These are phyloP conservation scores for Nicotiana knightiana DNA, from an alignment of 257 asterid species.

Conservation along the genomic window DNA sequence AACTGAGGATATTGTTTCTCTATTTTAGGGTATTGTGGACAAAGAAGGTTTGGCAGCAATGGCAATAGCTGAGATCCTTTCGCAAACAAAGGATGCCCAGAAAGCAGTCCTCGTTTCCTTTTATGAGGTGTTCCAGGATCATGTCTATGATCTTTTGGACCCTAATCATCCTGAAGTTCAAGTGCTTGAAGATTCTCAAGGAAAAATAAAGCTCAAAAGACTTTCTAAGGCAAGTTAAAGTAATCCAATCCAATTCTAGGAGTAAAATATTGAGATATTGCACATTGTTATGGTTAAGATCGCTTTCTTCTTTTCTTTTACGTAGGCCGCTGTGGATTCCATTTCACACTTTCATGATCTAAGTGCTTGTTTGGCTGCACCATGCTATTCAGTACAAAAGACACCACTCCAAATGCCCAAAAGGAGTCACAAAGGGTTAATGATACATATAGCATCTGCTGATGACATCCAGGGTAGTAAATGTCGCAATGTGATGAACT, in stretches of 20 bases:
- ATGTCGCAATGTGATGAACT: slow-evolving; percentile 51
- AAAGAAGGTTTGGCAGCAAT: slow-evolving; percentile 63
- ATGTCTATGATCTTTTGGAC: slow-evolving; percentile 59
- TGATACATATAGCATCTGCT: slow-evolving; percentile 43
- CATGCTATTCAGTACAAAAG: slow-evolving; percentile 30
- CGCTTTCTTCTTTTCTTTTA: slow-evolving; percentile 15
- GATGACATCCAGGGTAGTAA: slow-evolving; percentile 32
- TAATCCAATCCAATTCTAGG: not conserved
- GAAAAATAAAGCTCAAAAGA: slow-evolving; percentile 69
- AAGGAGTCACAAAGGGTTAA: slow-evolving; percentile 61
- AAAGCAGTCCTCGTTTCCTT: slow-evolving; percentile 48
- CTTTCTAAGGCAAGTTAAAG: slow-evolving; percentile 58
- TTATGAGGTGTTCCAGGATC: slow-evolving; percentile 62
- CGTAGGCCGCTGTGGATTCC: slow-evolving; percentile 49
- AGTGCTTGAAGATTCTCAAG: slow-evolving; percentile 63
- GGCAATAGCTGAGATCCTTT: slow-evolving; percentile 65
- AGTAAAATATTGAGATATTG: not conserved
- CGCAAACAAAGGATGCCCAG: slow-evolving; percentile 36
- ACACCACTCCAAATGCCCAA: slow-evolving; percentile 28
- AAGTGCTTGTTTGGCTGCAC: slow-evolving; percentile 25
- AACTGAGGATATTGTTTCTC: not conserved
- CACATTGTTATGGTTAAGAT: not conserved
- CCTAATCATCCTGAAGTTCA: slow-evolving; percentile 46
- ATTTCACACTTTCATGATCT: slow-evolving; percentile 39
- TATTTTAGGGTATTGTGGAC: slow-evolving; percentile 48